Conservation (phyloP, 495 filamentous ascomycete genomes). For the Penicillium ochrochloron region DNA sequence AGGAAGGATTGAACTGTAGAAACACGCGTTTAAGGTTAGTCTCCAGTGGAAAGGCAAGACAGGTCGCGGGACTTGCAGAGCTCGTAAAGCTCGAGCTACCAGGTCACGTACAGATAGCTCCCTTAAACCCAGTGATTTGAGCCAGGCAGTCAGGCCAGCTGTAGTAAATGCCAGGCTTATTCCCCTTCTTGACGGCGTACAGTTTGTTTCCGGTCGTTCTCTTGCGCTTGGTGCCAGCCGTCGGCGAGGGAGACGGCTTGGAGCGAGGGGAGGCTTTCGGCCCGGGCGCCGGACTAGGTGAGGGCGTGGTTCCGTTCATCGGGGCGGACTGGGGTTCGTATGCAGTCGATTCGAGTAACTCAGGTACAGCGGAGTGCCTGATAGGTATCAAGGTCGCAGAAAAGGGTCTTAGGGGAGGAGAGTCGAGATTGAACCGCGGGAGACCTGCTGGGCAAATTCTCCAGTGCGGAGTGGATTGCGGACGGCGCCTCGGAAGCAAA, state of each 20-base stretch:
- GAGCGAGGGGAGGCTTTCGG: constrained; percentile 35
- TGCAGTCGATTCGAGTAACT: not conserved
- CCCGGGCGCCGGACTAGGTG: constrained; percentile 43
- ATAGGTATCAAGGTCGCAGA: not conserved
- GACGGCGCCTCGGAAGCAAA: constrained; percentile 39
- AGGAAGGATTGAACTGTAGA: constrained; percentile 79
- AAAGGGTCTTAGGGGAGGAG: constrained; percentile 6
- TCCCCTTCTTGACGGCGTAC: constrained; percentile 83
- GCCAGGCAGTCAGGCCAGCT: constrained; percentile 80
- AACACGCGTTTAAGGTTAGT: constrained; percentile 9
- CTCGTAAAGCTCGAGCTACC: not conserved
- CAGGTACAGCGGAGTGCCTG: not conserved
- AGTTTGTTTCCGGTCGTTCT: constrained; percentile 66
- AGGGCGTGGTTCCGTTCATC: constrained; percentile 46
- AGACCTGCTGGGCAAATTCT: constrained; percentile 19
- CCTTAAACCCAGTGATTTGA: constrained; percentile 84
- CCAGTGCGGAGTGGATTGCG: constrained; percentile 31
- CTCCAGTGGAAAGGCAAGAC: not conserved
- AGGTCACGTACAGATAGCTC: constrained; percentile 71
- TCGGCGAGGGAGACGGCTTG: constrained; percentile 41
- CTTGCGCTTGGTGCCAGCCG: constrained; percentile 68
- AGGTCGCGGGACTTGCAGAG: not conserved
- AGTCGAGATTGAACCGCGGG: constrained; percentile 5
- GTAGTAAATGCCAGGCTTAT: constrained; percentile 83
- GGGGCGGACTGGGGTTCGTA: constrained; percentile 8